phyloP scores from a whole-genome alignment of 331 rosid genomes.

The Rosa hybrid region DNA sequence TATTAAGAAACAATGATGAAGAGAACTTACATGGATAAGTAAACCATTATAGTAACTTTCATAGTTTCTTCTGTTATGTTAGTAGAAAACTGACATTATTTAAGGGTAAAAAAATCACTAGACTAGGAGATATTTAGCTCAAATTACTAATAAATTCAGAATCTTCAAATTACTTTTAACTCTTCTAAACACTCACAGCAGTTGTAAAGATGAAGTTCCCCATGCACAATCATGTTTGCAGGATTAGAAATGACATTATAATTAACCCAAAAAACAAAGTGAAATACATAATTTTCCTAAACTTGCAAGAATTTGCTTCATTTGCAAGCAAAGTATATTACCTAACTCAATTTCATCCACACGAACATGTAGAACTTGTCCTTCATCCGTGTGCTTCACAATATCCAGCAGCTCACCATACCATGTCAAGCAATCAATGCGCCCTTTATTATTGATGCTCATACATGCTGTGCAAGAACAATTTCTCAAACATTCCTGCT shows the following conservation, averaged over 20 bases:
- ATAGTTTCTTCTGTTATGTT: not conserved
- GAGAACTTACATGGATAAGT: not conserved
- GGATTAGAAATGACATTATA: not conserved
- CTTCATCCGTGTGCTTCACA: not conserved
- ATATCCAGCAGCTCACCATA: slow-evolving; percentile 15
- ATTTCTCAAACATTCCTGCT: slow-evolving; percentile 33
- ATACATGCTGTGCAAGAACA: slow-evolving; percentile 55
- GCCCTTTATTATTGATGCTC: slow-evolving; percentile 31
- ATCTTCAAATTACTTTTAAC: not conserved
- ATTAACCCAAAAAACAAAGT: not conserved
- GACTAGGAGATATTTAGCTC: not conserved
- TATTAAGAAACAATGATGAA: not conserved
- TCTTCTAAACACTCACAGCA: not conserved
- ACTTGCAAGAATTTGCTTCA: not conserved
- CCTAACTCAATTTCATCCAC: slow-evolving; percentile 40
- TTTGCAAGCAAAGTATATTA: not conserved
- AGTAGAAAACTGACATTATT: not conserved
- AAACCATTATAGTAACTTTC: not conserved
- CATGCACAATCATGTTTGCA: not conserved
- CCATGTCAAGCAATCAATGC: slow-evolving; percentile 35
- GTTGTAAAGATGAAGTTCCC: not conserved
- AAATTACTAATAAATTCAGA: not conserved
- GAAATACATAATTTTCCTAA: not conserved
- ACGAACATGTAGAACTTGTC: slow-evolving; percentile 41
- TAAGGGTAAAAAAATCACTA: not conserved